Evolutionary conservation across 2,329 filamentous ascomycete species (phyloP).

Genomic region (Stemphylium lycopersici): DNA sequence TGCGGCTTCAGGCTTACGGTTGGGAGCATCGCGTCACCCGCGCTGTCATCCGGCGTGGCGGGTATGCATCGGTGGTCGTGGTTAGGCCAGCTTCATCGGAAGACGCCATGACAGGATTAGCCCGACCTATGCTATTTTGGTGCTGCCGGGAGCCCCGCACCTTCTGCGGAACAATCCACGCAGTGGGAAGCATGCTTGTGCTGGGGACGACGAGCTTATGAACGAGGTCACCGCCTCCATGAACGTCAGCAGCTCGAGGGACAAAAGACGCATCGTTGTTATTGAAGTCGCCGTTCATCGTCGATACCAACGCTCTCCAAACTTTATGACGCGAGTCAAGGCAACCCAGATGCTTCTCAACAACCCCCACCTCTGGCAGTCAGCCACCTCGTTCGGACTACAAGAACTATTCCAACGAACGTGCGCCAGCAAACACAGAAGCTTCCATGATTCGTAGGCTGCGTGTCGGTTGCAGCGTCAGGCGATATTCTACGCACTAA

Average conservation of each 20-base stretch:
- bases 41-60: conserved; percentile 42
- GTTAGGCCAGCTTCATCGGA: conserved; percentile 36
- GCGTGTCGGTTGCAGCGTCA: conserved; percentile 19
- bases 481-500: conserved; percentile 23
- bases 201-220: not conserved
- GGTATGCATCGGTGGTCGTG: conserved; percentile 26
- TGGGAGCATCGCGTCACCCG: conserved; percentile 35
- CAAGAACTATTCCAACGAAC: conserved; percentile 19
- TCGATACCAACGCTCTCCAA: not conserved
- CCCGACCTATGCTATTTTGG: conserved; percentile 35
- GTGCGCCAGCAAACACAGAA: conserved; percentile 15
- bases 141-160: conserved; percentile 33
- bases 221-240: not conserved
- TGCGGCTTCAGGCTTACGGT: conserved; percentile 23
- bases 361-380: conserved; percentile 18
- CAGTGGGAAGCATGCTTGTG: not conserved
- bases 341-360: not conserved
- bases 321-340: not conserved
- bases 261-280: too few relatives aligned
- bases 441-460: conserved; percentile 18
- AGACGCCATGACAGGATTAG: conserved; percentile 29
- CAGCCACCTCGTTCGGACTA: conserved; percentile 15
- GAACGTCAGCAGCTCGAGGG: too few relatives aligned
- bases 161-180: conserved; percentile 26
- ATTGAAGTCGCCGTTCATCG: too few relatives aligned